These are phyloP conservation scores for Gomphus bonarii DNA, from an alignment of 1,284 basidiomycete species.

Conservation along the genomic window DNA sequence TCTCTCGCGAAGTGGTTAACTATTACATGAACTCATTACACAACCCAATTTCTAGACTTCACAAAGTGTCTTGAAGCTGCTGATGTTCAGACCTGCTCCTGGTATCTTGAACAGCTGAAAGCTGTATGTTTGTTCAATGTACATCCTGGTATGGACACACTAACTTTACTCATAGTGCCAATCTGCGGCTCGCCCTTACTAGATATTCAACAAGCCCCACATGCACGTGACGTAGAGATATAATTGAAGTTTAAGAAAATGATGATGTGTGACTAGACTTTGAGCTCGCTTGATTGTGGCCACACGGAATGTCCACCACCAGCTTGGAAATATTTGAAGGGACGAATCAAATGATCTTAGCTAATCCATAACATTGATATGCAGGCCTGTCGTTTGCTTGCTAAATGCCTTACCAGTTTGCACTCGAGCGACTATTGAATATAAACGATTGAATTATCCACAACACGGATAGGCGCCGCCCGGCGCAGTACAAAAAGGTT, in stretches of 20 bases:
- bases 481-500: too few relatives aligned
- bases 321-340: too few relatives aligned
- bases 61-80: slow-evolving; percentile 70
- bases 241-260: background rate
- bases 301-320: too few relatives aligned
- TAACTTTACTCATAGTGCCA: slow-evolving; percentile 45
- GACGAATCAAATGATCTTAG: too few relatives aligned
- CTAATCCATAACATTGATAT: too few relatives aligned
- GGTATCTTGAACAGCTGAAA: slow-evolving; percentile 77
- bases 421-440: too few relatives aligned
- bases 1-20: slow-evolving; percentile 7
- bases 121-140: slow-evolving; percentile 40
- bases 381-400: too few relatives aligned
- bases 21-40: background rate
- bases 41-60: slow-evolving; percentile 40
- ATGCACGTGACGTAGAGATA: background rate
- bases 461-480: too few relatives aligned
- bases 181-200: slow-evolving; percentile 61
- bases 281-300: background rate
- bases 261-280: background rate
- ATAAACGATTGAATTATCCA: too few relatives aligned
- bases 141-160: background rate
- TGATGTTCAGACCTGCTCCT: slow-evolving; percentile 66
- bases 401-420: too few relatives aligned
- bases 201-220: slow-evolving; percentile 11